A percentile compares a stretch with the other conserved stretches of the same genome.
phyloP scores from a whole-genome alignment of 148 eudicot genomes.

The Fagopyrum tataricum region DNA sequence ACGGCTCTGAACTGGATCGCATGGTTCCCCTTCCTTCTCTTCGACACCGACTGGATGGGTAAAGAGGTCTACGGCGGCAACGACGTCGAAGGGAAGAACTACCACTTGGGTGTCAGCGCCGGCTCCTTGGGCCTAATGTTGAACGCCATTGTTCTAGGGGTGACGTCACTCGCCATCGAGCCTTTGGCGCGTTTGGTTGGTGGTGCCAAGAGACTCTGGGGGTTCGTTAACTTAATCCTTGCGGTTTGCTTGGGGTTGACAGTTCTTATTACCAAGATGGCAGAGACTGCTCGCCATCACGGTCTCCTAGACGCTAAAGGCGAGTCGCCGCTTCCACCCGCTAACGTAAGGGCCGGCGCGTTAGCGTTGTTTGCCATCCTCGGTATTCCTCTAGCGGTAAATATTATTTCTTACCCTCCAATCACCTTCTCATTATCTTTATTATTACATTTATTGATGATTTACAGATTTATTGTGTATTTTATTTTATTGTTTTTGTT shows the following conservation, averaged over 20 bases:
- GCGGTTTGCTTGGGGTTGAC: slow-evolving; percentile 51
- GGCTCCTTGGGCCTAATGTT: slow-evolving; percentile 80
- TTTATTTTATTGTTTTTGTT: too few species aligned
- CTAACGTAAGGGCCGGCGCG: slow-evolving; percentile 37
- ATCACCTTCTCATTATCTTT: not conserved
- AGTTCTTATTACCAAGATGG: slow-evolving; percentile 45
- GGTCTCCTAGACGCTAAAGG: not conserved
- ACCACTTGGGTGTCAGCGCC: slow-evolving; percentile 52
- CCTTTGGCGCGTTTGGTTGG: slow-evolving; percentile 30
- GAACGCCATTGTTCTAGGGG: slow-evolving; percentile 51
- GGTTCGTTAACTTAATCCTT: slow-evolving; percentile 46
- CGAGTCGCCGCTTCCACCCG: slow-evolving; percentile 22
- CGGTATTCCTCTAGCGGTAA: slow-evolving; percentile 80
- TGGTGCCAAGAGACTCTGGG: slow-evolving; percentile 64
- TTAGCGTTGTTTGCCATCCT: slow-evolving; percentile 51
- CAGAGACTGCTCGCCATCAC: slow-evolving; percentile 31
- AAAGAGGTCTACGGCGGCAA: slow-evolving; percentile 63
- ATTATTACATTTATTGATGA: too few species aligned
- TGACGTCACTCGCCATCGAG: slow-evolving; percentile 44
- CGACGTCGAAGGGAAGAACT: slow-evolving; percentile 20
- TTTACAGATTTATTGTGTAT: too few species aligned
- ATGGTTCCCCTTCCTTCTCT: slow-evolving; percentile 68
- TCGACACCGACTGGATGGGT: slow-evolving; percentile 82
- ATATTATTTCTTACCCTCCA: not conserved
- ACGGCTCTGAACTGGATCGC: slow-evolving; percentile 66